Base-by-base conservation (phyloP, 257 asterid genomes). In the Eucommia ulmoides region DNA sequence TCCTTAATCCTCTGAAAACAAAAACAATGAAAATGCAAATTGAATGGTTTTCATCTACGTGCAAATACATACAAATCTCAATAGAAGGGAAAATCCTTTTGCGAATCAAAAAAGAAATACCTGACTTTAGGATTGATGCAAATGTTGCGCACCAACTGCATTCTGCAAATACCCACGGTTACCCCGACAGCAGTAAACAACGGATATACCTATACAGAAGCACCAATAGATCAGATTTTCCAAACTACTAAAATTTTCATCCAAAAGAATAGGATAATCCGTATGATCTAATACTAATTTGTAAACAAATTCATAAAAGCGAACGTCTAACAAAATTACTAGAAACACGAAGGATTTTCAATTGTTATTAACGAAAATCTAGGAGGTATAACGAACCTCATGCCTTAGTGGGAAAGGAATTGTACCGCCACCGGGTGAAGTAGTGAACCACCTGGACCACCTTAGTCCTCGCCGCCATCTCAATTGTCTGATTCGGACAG, bases 111-210 rank as follows among this genome's bases (percentile, higher is more conserved):
- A 29, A 29, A 12, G 38, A 29, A 5, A 7, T 76, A 88, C 97
- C 97, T 76, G 81, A 88, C 97, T 84, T 88, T 94, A 44, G 97
- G 95, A 29, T 88, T 88, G 33, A 49, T 60, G 38, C 65, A 41
- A 23, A 88, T 84, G 68, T 84, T 88, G 29, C 94, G 93, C 52
- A 88, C 56, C 87, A 84, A 70, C 46, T 88, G 95, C 88, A 81
- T 77, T 19, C 88, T 93, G 58, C 95, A 88, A 49, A 83, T 81
- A 29, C 93, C 97, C 29, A 88, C 86, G 44, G 97, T 93, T 7
- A 88, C 72, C 9, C 94, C 94, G 45, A 77, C 83, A 20, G 94
- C 80, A 7, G 88, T 91, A 63, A 88, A 88, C 77, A 88, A 58
- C 23, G 97, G 97, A 58, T 72, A 83, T 2, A 79, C 97, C 97